A percentile compares a stretch with the other conserved stretches of the same genome.
phyloP scores from a whole-genome alignment of 306 rosid species.

The Carpinus fangiana region DNA sequence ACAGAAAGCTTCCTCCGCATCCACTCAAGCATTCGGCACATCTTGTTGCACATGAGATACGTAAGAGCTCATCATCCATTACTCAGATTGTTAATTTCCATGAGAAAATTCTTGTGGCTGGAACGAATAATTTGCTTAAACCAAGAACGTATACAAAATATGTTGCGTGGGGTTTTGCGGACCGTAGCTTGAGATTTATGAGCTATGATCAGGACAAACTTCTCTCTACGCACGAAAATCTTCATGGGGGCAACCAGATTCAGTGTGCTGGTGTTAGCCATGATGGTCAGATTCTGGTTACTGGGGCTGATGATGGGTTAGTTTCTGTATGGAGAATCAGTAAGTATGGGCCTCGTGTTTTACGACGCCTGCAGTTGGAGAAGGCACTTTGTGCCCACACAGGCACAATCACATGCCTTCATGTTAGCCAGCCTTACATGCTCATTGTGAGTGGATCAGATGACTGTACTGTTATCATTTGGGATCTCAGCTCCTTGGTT shows the following conservation, averaged over 20 bases:
- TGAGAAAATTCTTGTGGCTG: constrained; percentile 86
- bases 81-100: constrained; percentile 76
- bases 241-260: constrained; percentile 89
- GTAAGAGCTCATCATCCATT: constrained; percentile 70
- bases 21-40: constrained; percentile 82
- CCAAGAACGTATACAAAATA: constrained; percentile 92
- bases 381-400: constrained; percentile 92
- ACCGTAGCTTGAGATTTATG: constrained; percentile 89
- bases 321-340: constrained; percentile 90
- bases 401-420: constrained; percentile 82
- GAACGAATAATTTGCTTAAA: constrained; percentile 73
- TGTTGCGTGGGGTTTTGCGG: constrained; percentile 98
- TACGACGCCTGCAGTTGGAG: constrained; percentile 75
- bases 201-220: constrained; percentile 93
- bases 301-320: constrained; percentile 96
- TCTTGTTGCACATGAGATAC: constrained; percentile 81
- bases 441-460: constrained; percentile 94
- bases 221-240: constrained; percentile 94
- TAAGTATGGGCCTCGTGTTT: constrained; percentile 63
- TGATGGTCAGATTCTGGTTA: constrained; percentile 87
- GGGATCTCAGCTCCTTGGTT: constrained; percentile 96
- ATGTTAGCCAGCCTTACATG: constrained; percentile 98
- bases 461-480: constrained; percentile 89
- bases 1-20: constrained; percentile 81
- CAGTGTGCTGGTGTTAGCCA: constrained; percentile 83